These are phyloP conservation scores for Dioszegia hungarica DNA, from an alignment of 768 basidiomycete species.

Conservation along the genomic window DNA sequence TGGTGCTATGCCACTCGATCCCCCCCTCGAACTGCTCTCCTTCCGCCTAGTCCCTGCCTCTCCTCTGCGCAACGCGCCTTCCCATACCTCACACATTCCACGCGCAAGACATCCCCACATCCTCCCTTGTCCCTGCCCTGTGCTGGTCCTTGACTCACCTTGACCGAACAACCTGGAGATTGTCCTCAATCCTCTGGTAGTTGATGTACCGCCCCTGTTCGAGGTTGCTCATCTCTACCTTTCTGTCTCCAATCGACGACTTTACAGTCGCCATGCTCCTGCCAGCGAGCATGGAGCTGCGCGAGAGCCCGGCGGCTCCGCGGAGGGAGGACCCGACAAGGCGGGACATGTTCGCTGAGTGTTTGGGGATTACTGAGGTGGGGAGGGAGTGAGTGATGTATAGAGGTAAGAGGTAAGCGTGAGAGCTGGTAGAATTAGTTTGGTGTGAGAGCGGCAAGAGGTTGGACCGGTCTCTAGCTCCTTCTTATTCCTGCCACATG, in stretches of 20 bases:
- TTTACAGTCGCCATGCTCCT: constrained; percentile 41
- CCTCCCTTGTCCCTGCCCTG: too few species aligned
- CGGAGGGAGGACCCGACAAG: constrained; percentile 20
- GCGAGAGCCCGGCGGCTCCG: constrained; percentile 25
- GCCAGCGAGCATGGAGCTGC: constrained; percentile 20
- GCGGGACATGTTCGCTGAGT: constrained; percentile 19
- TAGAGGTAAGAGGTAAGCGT: not conserved
- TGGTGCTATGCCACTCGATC: not conserved
- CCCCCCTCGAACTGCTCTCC: too few species aligned
- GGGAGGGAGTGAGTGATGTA: not conserved
- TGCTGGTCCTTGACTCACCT: too few species aligned
- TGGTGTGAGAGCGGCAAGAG: not conserved
- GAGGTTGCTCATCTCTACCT: constrained; percentile 52
- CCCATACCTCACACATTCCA: too few species aligned
- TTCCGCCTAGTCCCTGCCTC: not conserved
- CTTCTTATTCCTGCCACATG: not conserved
- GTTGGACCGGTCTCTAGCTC: not conserved
- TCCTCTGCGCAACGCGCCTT: too few species aligned
- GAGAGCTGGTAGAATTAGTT: too few species aligned
- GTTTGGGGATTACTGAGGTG: not conserved
- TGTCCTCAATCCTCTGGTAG: constrained; percentile 84
- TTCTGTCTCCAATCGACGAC: constrained; percentile 44
- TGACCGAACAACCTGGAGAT: constrained; percentile 77
- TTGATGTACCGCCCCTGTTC: constrained; percentile 51
- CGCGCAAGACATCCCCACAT: too few species aligned